Base-by-base conservation (phyloP, 441 rosid species). In the Erysimum cheiri region DNA sequence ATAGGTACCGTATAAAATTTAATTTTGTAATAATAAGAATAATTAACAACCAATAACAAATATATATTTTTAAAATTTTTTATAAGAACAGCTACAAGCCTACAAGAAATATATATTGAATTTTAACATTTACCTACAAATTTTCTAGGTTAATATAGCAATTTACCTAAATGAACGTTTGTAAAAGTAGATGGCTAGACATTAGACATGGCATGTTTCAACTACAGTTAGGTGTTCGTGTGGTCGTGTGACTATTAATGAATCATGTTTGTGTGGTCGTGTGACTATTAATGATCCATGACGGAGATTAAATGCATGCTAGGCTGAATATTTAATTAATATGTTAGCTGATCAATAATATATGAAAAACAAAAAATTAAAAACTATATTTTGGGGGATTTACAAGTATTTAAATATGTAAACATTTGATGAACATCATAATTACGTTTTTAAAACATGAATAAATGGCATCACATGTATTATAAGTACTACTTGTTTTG, bases 211-310 rank as follows among this genome's bases (percentile, higher is more conserved):
- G 22, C 60, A 55, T 33, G 41, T 32, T 32, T 8, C 6, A 55
- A 4, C 26, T 32, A 14, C 33, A 9, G 60, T 32, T 55, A 2
- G 26, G 26, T 32, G 26, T 36, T 32, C 9, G 60, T 32, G 60
- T 55, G 26, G 60, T 55, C 60, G 60, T 55, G 41, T 55, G 41
- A 53, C 36, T 28, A 52, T 53, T 28, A 29, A 52, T 52, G 57
- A 52, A 52, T 29, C 57, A 41, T 29, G 11, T 32, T 29, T 28
- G 57, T 52, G 36, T 52, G 57, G 57, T 52, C 57, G 57, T 39
- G 43, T 29, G 36, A 52, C 57, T 32, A 49, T 49, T 22, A 24
- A 49, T 49, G 55, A 49, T 24, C 4, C 55, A 36, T 46, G 12
- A 15, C 24, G 4, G 22, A 46, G 50, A 46, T 46, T 44, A 44